Percentiles rank a stretch among this genome's conserved stretches.
Conservation (phyloP, 495 filamentous ascomycete species). For the Penicillium subrubescens region DNA sequence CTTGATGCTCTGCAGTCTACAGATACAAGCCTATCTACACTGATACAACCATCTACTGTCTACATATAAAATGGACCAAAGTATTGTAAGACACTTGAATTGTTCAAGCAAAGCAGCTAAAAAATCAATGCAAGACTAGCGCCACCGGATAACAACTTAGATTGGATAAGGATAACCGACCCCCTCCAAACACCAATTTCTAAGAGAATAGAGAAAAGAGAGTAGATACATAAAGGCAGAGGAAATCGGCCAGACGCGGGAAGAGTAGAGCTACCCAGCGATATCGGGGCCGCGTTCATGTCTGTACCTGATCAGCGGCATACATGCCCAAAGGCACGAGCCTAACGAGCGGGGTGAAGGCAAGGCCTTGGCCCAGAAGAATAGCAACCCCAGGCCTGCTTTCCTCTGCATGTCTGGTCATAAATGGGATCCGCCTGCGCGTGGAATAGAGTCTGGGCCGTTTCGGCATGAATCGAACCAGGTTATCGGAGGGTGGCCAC, state of each 20-base stretch:
- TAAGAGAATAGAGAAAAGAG: slow-evolving; percentile 13
- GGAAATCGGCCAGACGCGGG: slow-evolving; percentile 10
- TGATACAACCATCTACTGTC: not conserved
- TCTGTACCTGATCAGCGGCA: not conserved
- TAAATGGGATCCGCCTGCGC: slow-evolving; percentile 1
- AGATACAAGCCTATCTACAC: not conserved
- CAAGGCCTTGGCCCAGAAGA: not conserved
- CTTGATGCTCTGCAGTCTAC: not conserved
- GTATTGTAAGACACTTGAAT: not conserved
- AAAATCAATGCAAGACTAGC: not conserved
- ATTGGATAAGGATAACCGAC: slow-evolving; percentile 1
- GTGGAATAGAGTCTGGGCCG: not conserved
- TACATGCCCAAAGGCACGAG: slow-evolving; percentile 6
- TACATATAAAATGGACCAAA: not conserved
- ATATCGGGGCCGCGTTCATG: slow-evolving; percentile 7
- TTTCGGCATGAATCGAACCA: slow-evolving; percentile 2
- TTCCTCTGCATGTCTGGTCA: slow-evolving; percentile 2
- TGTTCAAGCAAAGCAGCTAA: not conserved
- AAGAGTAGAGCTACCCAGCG: slow-evolving; percentile 12
- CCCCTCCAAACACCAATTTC: slow-evolving; percentile 15
- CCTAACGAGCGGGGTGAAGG: not conserved
- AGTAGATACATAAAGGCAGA: slow-evolving; percentile 20
- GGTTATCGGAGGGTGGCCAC: not conserved
- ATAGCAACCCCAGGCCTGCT: not conserved
- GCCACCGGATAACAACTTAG: not conserved